phyloP scores from a whole-genome alignment of 106 monocot species.

The Apostasia shenzhenica region DNA sequence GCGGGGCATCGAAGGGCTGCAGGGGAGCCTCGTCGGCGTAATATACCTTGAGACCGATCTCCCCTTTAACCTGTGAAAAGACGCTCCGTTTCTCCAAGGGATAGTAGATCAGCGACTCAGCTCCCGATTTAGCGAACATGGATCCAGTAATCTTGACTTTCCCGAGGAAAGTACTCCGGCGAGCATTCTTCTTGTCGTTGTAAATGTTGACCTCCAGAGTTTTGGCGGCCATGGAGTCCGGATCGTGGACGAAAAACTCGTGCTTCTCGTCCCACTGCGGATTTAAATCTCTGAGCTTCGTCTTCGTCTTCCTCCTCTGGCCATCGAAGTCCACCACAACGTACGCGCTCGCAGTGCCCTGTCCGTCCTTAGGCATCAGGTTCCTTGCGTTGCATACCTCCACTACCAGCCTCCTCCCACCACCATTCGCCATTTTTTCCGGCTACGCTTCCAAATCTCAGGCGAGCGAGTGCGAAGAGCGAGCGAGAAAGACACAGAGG shows the following conservation, averaged over 20 bases:
- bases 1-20: neutral
- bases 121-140: conserved; percentile 41
- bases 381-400: conserved; percentile 80
- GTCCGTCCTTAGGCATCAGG: conserved; percentile 94
- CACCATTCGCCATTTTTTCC: conserved; percentile 21
- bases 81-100: conserved; percentile 96
- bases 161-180: conserved; percentile 58
- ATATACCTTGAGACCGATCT: conserved; percentile 72
- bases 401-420: conserved; percentile 51
- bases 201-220: conserved; percentile 83
- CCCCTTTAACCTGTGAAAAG: conserved; percentile 89
- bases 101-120: conserved; percentile 59
- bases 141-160: conserved; percentile 75
- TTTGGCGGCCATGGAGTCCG: conserved; percentile 45
- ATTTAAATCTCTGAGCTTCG: conserved; percentile 63
- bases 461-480: neutral
- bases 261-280: conserved; percentile 89
- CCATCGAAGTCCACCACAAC: conserved; percentile 86
- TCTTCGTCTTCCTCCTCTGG: conserved; percentile 79
- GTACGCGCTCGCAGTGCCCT: conserved; percentile 89
- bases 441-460: neutral
- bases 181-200: conserved; percentile 71
- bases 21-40: conserved; percentile 47
- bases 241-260: conserved; percentile 82
- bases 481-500: conserved; percentile 7